These are phyloP conservation scores for Claviceps purpurea DNA, from an alignment of 2,329 filamentous ascomycete genomes.

Conservation along the genomic window DNA sequence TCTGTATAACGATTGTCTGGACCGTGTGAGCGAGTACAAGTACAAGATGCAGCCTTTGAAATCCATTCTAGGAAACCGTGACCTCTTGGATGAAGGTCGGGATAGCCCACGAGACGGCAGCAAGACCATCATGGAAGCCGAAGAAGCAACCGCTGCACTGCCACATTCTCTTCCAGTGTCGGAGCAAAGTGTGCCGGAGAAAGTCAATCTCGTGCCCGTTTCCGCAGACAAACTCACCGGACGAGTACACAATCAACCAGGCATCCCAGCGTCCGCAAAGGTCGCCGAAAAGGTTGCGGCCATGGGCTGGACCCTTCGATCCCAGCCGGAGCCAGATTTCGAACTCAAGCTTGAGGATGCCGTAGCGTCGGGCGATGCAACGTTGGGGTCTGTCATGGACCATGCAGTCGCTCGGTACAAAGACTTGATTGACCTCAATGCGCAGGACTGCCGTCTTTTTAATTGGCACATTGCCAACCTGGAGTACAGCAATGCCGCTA, in stretches of 20 bases:
- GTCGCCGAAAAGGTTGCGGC: slow-evolving; percentile 63
- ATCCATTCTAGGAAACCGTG: slow-evolving; percentile 69
- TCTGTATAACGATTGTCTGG: slow-evolving; percentile 87
- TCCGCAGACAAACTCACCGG: slow-evolving; percentile 59
- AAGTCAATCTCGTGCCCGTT: slow-evolving; percentile 46
- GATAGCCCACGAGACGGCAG: slow-evolving; percentile 60
- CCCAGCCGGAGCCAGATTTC: slow-evolving; percentile 45
- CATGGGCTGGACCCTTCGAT: slow-evolving; percentile 71
- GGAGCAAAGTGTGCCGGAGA: slow-evolving; percentile 38
- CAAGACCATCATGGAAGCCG: slow-evolving; percentile 56
- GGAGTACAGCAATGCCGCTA: slow-evolving; percentile 92
- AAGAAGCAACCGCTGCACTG: slow-evolving; percentile 54
- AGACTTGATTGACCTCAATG: slow-evolving; percentile 64
- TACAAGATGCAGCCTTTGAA: slow-evolving; percentile 58
- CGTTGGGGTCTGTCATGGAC: slow-evolving; percentile 82
- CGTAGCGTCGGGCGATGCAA: slow-evolving; percentile 52
- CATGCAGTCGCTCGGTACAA: slow-evolving; percentile 83
- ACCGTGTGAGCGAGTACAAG: slow-evolving; percentile 82
- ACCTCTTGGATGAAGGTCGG: slow-evolving; percentile 67
- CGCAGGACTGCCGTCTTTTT: slow-evolving; percentile 77
- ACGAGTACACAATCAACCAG: slow-evolving; percentile 56
- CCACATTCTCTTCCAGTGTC: slow-evolving; percentile 39
- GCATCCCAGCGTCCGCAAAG: slow-evolving; percentile 53
- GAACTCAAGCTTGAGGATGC: slow-evolving; percentile 60
- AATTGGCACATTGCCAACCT: slow-evolving; percentile 99